These are phyloP conservation scores for Cystobasidiaceae sp. DNA, from an alignment of 1,284 basidiomycete genomes.

Conservation along the genomic window DNA sequence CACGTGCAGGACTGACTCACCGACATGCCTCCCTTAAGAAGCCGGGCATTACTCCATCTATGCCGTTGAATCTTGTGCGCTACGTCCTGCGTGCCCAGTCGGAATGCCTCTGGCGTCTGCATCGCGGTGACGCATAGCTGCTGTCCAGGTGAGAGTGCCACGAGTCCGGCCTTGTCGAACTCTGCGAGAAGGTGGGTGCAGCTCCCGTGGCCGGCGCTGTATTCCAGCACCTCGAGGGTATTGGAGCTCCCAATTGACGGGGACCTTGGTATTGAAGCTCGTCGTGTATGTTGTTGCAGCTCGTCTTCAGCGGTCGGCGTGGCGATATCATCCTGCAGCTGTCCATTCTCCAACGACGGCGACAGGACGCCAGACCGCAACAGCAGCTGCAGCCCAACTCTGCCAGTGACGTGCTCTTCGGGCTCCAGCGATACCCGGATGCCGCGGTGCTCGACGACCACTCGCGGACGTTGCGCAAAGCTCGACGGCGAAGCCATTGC, in stretches of 20 bases:
- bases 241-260: neutral
- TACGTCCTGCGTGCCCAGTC: neutral
- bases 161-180: neutral
- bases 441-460: too few species aligned
- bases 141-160: neutral
- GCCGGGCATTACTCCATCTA: neutral
- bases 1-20: neutral
- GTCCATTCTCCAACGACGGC: too few species aligned
- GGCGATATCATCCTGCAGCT: too few species aligned
- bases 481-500: too few species aligned
- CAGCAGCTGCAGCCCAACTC: too few species aligned
- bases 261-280: neutral
- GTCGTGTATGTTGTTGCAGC: neutral
- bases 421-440: too few species aligned
- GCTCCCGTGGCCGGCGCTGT: neutral
- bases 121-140: neutral
- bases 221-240: neutral
- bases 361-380: too few species aligned
- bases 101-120: neutral
- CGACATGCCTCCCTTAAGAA: neutral
- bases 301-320: too few species aligned
- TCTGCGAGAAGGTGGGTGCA: constrained; percentile 3
- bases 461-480: too few species aligned
- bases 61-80: neutral
- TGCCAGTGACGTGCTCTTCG: too few species aligned